Base-by-base conservation (phyloP, 352 stramenopile species). In the Phytophthora uliginosa region DNA sequence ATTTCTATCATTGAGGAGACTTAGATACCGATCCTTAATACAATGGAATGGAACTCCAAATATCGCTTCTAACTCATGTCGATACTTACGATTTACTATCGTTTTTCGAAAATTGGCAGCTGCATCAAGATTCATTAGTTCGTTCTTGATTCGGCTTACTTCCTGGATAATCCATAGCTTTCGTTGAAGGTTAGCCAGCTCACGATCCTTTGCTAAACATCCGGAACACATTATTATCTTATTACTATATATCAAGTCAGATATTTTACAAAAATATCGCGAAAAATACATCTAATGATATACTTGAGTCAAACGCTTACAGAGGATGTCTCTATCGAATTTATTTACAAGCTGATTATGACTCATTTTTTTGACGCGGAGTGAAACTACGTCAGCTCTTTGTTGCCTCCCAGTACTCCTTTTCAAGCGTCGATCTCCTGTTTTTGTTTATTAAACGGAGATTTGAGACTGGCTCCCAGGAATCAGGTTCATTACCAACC, bases 281-380 rank as follows among this genome's bases (percentile, higher is more conserved):
- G 2, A 55, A 48, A 42, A 42, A 59, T 56, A 63, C 0, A n/a
- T n/a, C 1, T 4, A 63, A 18, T 31, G 45, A 55, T 63, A 63
- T 63, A 63, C 36, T 28, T 45, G 18, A 55, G 24, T 45, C 17
- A 47, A 55, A 55, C 7, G 17, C 42, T 45, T 56, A 55, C 8
- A 34, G 58, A 64, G 58, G 40, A 64, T 56, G 26, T 45, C 58
- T 56, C 58, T 47, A 64, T n/a, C n/a, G n/a, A n/a, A n/a, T n/a
- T n/a, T n/a, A n/a, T n/a, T n/a, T n/a, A n/a, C n/a, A n/a, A n/a
- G n/a, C n/a, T n/a, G n/a, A n/a, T n/a, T n/a, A n/a, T n/a, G n/a
- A n/a, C n/a, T n/a, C n/a, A n/a, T n/a, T n/a, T n/a, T n/a, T n/a
- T n/a, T n/a, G n/a, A n/a, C n/a, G n/a, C n/a, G n/a, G n/a, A n/a